phyloP scores from a whole-genome alignment of 208 protist species.

The Entamoeba moshkovskii region DNA sequence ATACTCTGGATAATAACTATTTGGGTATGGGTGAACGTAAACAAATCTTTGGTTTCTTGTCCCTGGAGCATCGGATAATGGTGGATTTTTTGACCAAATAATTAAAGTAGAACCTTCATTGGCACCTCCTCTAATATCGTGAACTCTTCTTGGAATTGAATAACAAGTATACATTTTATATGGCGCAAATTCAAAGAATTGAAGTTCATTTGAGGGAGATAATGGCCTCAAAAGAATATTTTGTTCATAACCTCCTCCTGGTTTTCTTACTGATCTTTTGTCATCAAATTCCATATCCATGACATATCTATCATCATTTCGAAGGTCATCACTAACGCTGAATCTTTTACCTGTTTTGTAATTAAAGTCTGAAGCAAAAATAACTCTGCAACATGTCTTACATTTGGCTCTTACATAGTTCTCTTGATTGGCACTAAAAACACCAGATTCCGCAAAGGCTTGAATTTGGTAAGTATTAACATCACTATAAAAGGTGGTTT shows the following conservation, averaged over 20 bases:
- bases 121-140: not conserved
- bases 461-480: too few species aligned
- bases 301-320: not conserved
- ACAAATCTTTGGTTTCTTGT: not conserved
- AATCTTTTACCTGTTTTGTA: not conserved
- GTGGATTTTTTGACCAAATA: not conserved
- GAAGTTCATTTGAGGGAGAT: not conserved
- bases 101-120: not conserved
- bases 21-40: not conserved
- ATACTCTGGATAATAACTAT: too few species aligned
- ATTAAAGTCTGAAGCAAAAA: not conserved
- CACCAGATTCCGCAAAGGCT: not conserved
- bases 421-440: not conserved
- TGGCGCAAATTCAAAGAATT: not conserved
- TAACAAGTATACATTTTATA: not conserved
- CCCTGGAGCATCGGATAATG: not conserved
- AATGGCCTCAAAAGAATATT: not conserved
- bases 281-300: constrained; percentile 1
- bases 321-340: not conserved
- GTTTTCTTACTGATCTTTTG: not conserved
- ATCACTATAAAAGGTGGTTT: too few species aligned
- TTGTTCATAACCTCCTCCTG: not conserved
- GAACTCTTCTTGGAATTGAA: not conserved
- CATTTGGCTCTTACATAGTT: not conserved
- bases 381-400: not conserved